Percentiles rank a stretch among this genome's conserved stretches.
phyloP scores from a whole-genome alignment of 495 filamentous ascomycete genomes.

The Lophiostoma macrostomum region DNA sequence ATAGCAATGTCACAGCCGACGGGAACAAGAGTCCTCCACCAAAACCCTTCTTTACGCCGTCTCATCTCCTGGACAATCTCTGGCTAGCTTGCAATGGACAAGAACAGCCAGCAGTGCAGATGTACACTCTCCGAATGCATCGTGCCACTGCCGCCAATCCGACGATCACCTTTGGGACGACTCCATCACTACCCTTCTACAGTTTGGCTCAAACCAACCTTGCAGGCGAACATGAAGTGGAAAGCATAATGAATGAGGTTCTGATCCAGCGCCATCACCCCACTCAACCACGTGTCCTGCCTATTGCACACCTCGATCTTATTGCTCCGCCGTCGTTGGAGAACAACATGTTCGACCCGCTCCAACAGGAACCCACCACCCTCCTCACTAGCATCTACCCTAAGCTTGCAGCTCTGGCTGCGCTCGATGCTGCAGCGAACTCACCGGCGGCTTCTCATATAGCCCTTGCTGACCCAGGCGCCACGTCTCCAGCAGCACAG shows the following conservation, averaged over 20 bases:
- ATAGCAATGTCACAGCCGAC: slow-evolving; percentile 14
- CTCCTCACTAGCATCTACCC: slow-evolving; percentile 74
- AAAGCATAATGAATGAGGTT: slow-evolving; percentile 30
- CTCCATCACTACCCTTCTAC: slow-evolving; percentile 36
- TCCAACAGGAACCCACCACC: slow-evolving; percentile 36
- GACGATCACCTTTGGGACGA: slow-evolving; percentile 33
- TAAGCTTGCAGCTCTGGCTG: slow-evolving; percentile 64
- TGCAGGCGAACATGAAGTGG: slow-evolving; percentile 18
- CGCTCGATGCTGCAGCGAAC: slow-evolving; percentile 59
- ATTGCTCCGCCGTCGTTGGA: slow-evolving; percentile 31
- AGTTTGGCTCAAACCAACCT: slow-evolving; percentile 31
- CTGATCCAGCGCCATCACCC: slow-evolving; percentile 37
- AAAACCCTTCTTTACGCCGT: slow-evolving; percentile 37
- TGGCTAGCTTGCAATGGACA: slow-evolving; percentile 59
- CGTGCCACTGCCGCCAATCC: slow-evolving; percentile 24
- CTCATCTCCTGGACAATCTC: slow-evolving; percentile 47
- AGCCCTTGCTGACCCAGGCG: slow-evolving; percentile 42
- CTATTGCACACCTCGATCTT: slow-evolving; percentile 33
- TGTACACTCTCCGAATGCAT: slow-evolving; percentile 48
- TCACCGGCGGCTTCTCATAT: slow-evolving; percentile 45
- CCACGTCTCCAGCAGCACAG: slow-evolving; percentile 39
- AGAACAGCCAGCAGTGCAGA: slow-evolving; percentile 40
- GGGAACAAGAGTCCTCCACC: slow-evolving; percentile 20
- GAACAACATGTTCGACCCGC: slow-evolving; percentile 32
- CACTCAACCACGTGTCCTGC: slow-evolving; percentile 29